Evolutionary conservation across 345 rosid genomes (phyloP), one percentile per base, ranked within the genome.

Genomic region (Lepidium didymum): DNA sequence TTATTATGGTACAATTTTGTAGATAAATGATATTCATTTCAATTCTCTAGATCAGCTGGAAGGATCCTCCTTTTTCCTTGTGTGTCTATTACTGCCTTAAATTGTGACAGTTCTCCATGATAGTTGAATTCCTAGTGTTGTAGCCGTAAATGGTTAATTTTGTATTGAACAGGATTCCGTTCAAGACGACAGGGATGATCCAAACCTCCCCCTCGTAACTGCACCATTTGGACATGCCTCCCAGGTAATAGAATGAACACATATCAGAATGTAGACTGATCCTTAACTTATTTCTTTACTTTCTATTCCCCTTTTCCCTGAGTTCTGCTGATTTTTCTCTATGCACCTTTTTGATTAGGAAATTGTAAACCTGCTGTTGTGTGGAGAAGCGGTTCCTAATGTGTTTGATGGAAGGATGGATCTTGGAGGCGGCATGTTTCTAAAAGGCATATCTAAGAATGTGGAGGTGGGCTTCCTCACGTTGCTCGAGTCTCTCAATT

Each of bases 201-300:
- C 96, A 67, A 79, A 79, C 79, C 83, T 78, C 37, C 98, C 99
- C 41, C 74, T 95, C 31, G 99, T 95, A 53, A 95, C 99, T 35
- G 96, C 92, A 51, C 99, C 99, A 51, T 95, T 95, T 82, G 99
- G 99, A 57, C 98, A 95, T 85, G 99, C 99, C 8, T 95, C 99
- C 5, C 99, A 95, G 96, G 98, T 95, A 81, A 1, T n/a, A 5
- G 34, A 74, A 56, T 38, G 0, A 52, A 59, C 53, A 60, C 64
- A 31, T 63, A 54, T 46, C 54, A 56, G 25, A 50, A 25, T 45
- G 44, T 9, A 58, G 64, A 29, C 66, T 15, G 45, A 41, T 36
- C 64, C 29, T 0, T 44, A 13, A 14, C 12, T 40, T 68, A 11
- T 62, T 36, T 46, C 21, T 13, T 50, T 59, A 57, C 38, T 40